Evolutionary conservation across 805 yeast genomes (phyloP), one percentile per base, ranked within the genome.

Genomic region (Priceomyces melissophilus): DNA sequence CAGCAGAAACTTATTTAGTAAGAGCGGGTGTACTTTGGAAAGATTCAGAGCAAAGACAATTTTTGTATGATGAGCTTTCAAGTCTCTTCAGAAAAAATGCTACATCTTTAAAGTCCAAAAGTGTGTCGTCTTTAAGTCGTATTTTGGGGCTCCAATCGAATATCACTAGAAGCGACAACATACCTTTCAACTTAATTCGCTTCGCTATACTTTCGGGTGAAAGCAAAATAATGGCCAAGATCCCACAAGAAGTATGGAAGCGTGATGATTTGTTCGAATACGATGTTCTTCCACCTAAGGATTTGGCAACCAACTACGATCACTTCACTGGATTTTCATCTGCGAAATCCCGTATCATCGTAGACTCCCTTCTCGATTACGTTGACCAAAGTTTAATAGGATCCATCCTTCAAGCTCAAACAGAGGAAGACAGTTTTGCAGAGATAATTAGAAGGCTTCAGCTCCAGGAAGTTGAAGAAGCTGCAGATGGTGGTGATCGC

Each of bases 131-230:
- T 8, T 32, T 55, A 5, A 43, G 37, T 29, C 46, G 37, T 27
- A 49, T 55, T 26, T 39, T 43, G 6, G 36, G 44, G 3, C 8
- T 26, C 10, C 37, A 26, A 12, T 33, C 39, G 17, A 20, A 35
- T n/a, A 32, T 29, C 10, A 16, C 15, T 10, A 16, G 43, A 7
- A 30, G 36, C 3, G 40, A 41, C 6, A 61, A 61, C n/a, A 66
- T 83, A 0, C 89, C 91, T 1, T 53, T 62, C 3, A 84, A 83
- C 52, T 65, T 86, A 43, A 50, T 84, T 10, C 69, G 95, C 42
- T 83, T 84, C 59, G 82, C 81, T 2, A 71, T 85, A 26, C 60
- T 85, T 32, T 81, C 89, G 0, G 86, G 84, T 12, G 93, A 84
- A 57, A 79, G 78, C 16, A 73, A 78, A 32, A 73, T 82, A 1